Evolutionary conservation across 2,329 filamentous ascomycete genomes (phyloP).

Genomic region (Pseudogymnoascus sp.): DNA sequence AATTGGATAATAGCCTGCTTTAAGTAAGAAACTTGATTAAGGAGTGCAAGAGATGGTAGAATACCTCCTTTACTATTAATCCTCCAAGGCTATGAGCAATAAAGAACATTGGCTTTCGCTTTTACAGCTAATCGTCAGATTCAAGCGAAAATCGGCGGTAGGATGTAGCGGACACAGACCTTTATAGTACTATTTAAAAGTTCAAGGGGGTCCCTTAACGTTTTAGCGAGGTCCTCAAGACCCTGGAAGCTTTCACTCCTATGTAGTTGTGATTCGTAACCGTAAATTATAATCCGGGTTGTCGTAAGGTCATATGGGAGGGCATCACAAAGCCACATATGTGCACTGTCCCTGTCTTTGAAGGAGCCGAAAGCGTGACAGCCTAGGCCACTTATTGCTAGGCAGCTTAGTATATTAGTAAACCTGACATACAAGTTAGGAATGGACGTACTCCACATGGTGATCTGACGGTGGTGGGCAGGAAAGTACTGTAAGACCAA

Average conservation of each 20-base stretch:
- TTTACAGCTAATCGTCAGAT: neutral
- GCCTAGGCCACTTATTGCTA: constrained; percentile 19
- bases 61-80: constrained; percentile 17
- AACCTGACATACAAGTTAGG: neutral
- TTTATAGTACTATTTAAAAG: neutral
- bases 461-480: neutral
- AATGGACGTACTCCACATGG: neutral
- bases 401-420: neutral
- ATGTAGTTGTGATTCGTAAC: constrained; percentile 22
- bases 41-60: neutral
- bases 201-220: constrained; percentile 2
- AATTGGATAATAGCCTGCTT: neutral
- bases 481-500: neutral
- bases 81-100: constrained; percentile 16
- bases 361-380: constrained; percentile 29
- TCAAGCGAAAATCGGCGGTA: neutral
- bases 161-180: neutral
- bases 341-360: constrained; percentile 20
- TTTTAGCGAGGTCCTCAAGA: constrained; percentile 16
- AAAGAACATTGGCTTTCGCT: constrained; percentile 13
- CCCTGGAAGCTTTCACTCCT: constrained; percentile 19
- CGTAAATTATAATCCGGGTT: constrained; percentile 25
- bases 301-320: constrained; percentile 21
- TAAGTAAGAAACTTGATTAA: neutral
- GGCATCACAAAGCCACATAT: constrained; percentile 28